Evolutionary conservation across 345 rosid genomes (phyloP), one percentile per base, ranked within the genome.

Genomic region (Populus deltoides): DNA sequence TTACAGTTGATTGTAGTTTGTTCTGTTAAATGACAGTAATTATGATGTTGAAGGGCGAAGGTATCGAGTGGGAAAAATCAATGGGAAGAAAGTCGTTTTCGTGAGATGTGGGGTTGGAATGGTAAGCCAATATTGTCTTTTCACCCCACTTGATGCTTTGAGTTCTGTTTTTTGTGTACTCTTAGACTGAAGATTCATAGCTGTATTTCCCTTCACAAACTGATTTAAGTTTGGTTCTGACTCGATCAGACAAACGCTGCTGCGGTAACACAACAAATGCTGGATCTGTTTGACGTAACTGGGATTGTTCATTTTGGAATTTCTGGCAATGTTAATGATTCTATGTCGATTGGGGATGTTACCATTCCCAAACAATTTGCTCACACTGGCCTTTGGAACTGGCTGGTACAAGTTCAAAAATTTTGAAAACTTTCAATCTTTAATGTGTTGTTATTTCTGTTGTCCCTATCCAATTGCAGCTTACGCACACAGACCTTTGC

Each of bases 301-400:
- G 90, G 90, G 2, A 82, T 88, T 0, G 82, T 90, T n/a, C 92
- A 89, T 78, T 90, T 88, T 33, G 90, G 88, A 8, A 87, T 87
- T 72, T 88, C 90, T 57, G 92, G 92, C 22, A 87, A 84, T 57
- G 53, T 65, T 41, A 87, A 90, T 76, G 80, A 80, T 68, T 88
- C 90, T 12, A 83, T 90, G 92, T 83, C 86, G 74, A 84, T 82
- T 29, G 93, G 93, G 76, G 93, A 90, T 81, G 92, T 90, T n/a
- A 74, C 75, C 70, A 83, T 90, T 70, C 89, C 90, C 17, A 86
- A 80, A 63, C 87, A 86, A 75, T 51, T 87, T 77, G 85, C 82
- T 1, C 61, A 88, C 65, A 87, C 90, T 27, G 88, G 89, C 67
- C 63, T 89, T 69, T 88, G 89, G 88, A 86, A 89, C 29, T 87